Conservation (phyloP, 2,329 filamentous ascomycete genomes). For the Penicillium brasilianum region DNA sequence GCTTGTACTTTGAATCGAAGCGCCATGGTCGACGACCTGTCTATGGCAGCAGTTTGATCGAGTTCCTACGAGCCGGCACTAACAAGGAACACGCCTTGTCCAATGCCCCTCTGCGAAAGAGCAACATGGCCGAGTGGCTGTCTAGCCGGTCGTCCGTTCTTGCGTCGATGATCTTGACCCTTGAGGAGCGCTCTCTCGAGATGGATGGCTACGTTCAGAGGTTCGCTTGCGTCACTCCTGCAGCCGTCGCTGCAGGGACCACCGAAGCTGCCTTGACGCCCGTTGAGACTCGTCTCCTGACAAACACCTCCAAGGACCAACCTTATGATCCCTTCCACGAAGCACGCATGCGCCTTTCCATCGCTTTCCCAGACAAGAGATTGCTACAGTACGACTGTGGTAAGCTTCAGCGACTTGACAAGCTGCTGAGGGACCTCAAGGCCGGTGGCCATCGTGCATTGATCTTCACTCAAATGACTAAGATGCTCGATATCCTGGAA, state of each 20-base stretch:
- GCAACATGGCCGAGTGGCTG: constrained; percentile 74
- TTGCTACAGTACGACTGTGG: constrained; percentile 98
- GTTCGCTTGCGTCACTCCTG: constrained; percentile 91
- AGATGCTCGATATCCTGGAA: constrained; percentile 95
- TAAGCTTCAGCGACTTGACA: constrained; percentile 89
- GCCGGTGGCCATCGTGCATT: constrained; percentile 88
- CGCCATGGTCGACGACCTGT: constrained; percentile 80
- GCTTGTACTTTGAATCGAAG: constrained; percentile 78
- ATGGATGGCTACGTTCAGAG: constrained; percentile 79
- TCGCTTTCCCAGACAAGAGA: constrained; percentile 94
- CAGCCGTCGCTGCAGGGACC: constrained; percentile 81
- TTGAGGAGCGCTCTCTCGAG: constrained; percentile 72
- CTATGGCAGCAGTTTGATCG: constrained; percentile 79
- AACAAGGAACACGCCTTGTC: constrained; percentile 64
- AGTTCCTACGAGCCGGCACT: constrained; percentile 70
- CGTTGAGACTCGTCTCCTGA: constrained; percentile 56
- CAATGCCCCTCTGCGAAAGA: constrained; percentile 64
- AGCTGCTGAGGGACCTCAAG: constrained; percentile 83
- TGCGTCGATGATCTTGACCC: constrained; percentile 69
- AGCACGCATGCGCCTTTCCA: constrained; percentile 86
- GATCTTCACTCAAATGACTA: constrained; percentile 99
- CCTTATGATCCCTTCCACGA: constrained; percentile 87
- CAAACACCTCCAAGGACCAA: constrained; percentile 56
- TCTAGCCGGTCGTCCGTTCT: constrained; percentile 66
- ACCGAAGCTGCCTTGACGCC: constrained; percentile 70